Percentiles rank a stretch among this genome's conserved stretches.
Conservation (phyloP, 2,329 filamentous ascomycete genomes). For the Dactylellina haptotyla region DNA sequence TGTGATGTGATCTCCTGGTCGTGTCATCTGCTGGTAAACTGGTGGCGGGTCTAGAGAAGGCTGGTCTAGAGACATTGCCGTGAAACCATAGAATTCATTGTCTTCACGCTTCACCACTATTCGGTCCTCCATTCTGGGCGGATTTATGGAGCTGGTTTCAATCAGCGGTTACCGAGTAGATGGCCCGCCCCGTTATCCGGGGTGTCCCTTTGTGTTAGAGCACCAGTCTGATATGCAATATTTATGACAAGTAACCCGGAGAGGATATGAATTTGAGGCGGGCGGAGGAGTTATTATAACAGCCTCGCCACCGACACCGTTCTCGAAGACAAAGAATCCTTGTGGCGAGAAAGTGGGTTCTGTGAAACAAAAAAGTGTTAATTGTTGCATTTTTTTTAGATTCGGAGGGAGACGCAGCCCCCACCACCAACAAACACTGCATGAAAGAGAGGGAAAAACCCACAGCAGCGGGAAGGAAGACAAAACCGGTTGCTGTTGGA, state of each 20-base stretch:
- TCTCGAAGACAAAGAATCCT: background rate
- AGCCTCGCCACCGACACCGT: background rate
- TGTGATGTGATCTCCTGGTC: background rate
- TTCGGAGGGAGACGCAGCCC: conserved; percentile 12
- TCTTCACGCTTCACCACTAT: too few relatives aligned
- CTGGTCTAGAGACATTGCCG: background rate
- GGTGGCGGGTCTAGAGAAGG: conserved; percentile 7
- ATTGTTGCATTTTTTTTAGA: conserved; percentile 47
- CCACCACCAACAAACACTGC: conserved; percentile 52
- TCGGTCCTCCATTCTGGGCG: conserved; percentile 9
- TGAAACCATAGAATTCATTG: too few relatives aligned
- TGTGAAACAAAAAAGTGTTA: background rate
- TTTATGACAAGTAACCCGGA: too few relatives aligned
- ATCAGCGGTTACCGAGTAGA: background rate
- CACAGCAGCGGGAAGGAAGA: conserved; percentile 9
- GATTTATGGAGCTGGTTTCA: background rate
- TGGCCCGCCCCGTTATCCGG: conserved; percentile 2
- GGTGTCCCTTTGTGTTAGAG: background rate
- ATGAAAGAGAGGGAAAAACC: conserved; percentile 26
- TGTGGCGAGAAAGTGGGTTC: too few relatives aligned
- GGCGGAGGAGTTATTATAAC: background rate
- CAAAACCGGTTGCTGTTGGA: conserved; percentile 14
- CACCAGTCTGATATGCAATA: background rate
- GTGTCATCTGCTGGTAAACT: background rate
- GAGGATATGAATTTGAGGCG: too few relatives aligned